These are phyloP conservation scores for Coemansia sp. DNA, from an alignment of 371 early-diverging fungal genomes.

Conservation along the genomic window DNA sequence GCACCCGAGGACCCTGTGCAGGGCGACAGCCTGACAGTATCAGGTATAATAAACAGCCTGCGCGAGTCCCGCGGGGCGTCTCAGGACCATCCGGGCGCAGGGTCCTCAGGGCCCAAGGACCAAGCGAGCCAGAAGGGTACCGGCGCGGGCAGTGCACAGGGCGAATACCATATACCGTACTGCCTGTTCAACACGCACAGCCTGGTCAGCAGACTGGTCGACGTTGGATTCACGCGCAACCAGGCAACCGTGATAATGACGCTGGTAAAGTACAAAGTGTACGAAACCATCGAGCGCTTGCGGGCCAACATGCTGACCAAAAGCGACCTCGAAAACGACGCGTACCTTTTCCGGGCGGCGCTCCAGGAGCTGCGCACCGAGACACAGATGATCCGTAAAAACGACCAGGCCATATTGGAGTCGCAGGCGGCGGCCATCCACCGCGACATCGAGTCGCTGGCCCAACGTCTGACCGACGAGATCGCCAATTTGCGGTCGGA, in stretches of 20 bases:
- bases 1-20: neutral
- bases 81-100: neutral
- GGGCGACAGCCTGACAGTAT: constrained; percentile 20
- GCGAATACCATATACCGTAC: constrained; percentile 40
- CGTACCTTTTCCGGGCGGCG: constrained; percentile 75
- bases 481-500: constrained; percentile 78
- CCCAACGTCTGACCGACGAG: constrained; percentile 72
- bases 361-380: constrained; percentile 84
- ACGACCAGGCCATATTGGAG: constrained; percentile 76
- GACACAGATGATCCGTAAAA: constrained; percentile 79
- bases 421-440: constrained; percentile 72
- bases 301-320: constrained; percentile 53
- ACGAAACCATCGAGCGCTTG: constrained; percentile 52
- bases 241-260: constrained; percentile 76
- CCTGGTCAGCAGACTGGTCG: constrained; percentile 61
- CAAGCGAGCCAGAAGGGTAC: neutral
- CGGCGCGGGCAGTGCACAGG: neutral
- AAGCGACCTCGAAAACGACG: constrained; percentile 64
- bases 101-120: neutral
- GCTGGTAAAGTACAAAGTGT: constrained; percentile 64
- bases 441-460: constrained; percentile 76
- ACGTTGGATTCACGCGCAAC: constrained; percentile 62
- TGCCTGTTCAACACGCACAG: constrained; percentile 68
- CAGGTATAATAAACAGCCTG: constrained; percentile 32
- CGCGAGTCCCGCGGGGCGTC: constrained; percentile 26